A percentile compares a stretch with the other conserved stretches of the same genome.
phyloP scores from a whole-genome alignment of 495 filamentous ascomycete genomes.

The Coniosporium apollinis region DNA sequence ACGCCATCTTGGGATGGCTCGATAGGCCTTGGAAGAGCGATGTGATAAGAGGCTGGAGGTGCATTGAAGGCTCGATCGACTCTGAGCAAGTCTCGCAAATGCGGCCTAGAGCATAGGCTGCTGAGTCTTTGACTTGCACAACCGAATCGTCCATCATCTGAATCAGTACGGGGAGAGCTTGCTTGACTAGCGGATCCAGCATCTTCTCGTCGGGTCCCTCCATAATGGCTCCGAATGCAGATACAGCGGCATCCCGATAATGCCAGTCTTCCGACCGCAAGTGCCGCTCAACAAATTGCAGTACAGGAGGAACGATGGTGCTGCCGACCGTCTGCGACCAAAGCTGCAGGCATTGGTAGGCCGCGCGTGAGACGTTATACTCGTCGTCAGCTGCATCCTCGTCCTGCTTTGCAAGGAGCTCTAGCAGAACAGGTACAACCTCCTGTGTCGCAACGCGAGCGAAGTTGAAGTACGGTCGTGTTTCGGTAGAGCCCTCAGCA shows the following conservation, averaged over 20 bases:
- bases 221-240: slow-evolving; percentile 98
- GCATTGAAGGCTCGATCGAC: slow-evolving; percentile 65
- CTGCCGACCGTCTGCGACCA: slow-evolving; percentile 80
- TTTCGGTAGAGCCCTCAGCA: slow-evolving; percentile 57
- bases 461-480: slow-evolving; percentile 85
- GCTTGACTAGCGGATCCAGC: slow-evolving; percentile 82
- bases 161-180: slow-evolving; percentile 77
- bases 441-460: slow-evolving; percentile 74
- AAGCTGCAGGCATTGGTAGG: slow-evolving; percentile 91
- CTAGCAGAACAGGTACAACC: slow-evolving; percentile 79
- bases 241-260: slow-evolving; percentile 81
- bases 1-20: slow-evolving; percentile 90
- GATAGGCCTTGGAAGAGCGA: slow-evolving; percentile 82
- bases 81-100: slow-evolving; percentile 84
- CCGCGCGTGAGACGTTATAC: slow-evolving; percentile 87
- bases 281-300: slow-evolving; percentile 80
- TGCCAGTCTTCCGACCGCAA: slow-evolving; percentile 86
- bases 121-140: slow-evolving; percentile 88
- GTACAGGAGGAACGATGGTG: slow-evolving; percentile 64
- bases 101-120: slow-evolving; percentile 86
- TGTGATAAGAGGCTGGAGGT: slow-evolving; percentile 66
- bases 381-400: slow-evolving; percentile 94
- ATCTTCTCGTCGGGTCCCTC: slow-evolving; percentile 84
- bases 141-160: slow-evolving; percentile 89
- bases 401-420: slow-evolving; percentile 86